These are phyloP conservation scores for Hypoxylon sp. DNA, from an alignment of 2,329 filamentous ascomycete genomes.

Conservation along the genomic window DNA sequence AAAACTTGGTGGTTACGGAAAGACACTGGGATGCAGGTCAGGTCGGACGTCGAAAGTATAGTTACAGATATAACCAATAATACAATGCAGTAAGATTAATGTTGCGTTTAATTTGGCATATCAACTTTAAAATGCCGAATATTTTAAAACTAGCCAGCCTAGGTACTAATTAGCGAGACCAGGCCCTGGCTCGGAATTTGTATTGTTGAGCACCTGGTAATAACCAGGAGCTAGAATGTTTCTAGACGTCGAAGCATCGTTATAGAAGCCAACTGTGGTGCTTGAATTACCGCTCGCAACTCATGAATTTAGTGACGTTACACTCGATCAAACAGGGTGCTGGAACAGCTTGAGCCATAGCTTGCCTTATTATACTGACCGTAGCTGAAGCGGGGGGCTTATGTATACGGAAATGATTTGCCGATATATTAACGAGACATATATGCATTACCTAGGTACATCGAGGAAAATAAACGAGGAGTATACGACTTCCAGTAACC, in stretches of 20 bases:
- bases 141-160: background rate
- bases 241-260: background rate
- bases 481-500: constrained; percentile 5
- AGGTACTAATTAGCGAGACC: background rate
- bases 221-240: background rate
- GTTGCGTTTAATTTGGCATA: background rate
- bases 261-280: background rate
- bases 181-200: background rate
- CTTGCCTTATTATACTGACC: background rate
- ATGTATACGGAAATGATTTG: background rate
- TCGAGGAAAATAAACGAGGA: background rate
- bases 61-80: background rate
- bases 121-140: background rate
- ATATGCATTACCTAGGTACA: background rate
- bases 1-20: background rate
- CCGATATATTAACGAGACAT: background rate
- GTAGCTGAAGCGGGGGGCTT: constrained; percentile 3
- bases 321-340: background rate
- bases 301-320: background rate
- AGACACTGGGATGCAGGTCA: background rate
- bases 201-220: background rate
- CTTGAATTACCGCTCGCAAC: background rate
- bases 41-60: background rate
- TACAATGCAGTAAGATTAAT: background rate
- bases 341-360: constrained; percentile 2